Evolutionary conservation across 352 stramenopile species (phyloP).

Genomic region (Peronospora destructor): DNA sequence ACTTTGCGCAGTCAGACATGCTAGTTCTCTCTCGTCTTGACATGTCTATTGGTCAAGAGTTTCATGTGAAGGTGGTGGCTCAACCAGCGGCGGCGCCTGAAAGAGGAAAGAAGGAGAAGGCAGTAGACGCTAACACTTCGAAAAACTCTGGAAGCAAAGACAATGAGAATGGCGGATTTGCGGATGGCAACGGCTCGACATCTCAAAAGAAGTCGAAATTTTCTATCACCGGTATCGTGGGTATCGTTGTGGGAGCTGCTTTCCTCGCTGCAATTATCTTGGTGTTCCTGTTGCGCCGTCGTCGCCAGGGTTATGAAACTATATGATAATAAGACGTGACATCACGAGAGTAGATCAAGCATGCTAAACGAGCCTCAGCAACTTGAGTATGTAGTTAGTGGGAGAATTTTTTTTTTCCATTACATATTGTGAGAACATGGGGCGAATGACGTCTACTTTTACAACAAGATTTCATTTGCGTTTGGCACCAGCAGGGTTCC

Average conservation of each 20-base stretch:
- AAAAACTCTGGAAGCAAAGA: slow-evolving; percentile 20
- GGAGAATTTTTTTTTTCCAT: too few relatives aligned
- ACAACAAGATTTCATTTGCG: too few relatives aligned
- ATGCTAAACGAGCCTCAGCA: too few relatives aligned
- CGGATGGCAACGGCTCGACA: slow-evolving; percentile 3
- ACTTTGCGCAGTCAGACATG: slow-evolving; percentile 63
- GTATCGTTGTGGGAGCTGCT: slow-evolving; percentile 34
- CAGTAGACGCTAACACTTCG: slow-evolving; percentile 23
- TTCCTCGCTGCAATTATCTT: slow-evolving; percentile 40
- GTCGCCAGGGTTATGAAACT: slow-evolving; percentile 41
- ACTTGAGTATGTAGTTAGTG: too few relatives aligned
- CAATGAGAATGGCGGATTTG: neutral
- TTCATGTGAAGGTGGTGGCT: slow-evolving; percentile 39
- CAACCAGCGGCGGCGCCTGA: slow-evolving; percentile 13
- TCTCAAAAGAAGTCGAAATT: slow-evolving; percentile 24
- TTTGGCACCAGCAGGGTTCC: too few relatives aligned
- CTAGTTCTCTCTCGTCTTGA: slow-evolving; percentile 47
- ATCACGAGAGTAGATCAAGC: neutral
- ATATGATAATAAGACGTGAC: slow-evolving; percentile 26
- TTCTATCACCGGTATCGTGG: slow-evolving; percentile 36
- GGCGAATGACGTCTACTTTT: too few relatives aligned
- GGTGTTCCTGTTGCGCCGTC: slow-evolving; percentile 34
- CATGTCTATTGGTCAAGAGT: slow-evolving; percentile 38
- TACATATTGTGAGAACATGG: too few relatives aligned
- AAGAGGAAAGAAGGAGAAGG: slow-evolving; percentile 20